Base-by-base conservation (phyloP, 345 rosid genomes). In the Camelina laxa region DNA sequence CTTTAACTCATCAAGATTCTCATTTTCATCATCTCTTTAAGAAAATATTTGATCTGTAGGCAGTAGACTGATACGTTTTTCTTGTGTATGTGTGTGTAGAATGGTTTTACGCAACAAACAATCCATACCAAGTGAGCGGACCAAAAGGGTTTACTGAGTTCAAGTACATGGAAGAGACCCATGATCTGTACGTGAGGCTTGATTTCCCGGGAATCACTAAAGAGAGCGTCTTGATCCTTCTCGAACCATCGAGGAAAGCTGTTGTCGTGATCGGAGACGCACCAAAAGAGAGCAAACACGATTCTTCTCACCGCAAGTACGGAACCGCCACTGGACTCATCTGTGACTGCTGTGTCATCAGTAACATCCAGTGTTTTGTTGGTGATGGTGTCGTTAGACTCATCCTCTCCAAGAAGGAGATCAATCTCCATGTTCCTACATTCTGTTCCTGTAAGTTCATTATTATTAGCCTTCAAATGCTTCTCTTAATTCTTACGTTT, bases 71-170 rank as follows among this genome's bases (percentile, higher is more conserved):
- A 50, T 19, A 17, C 21, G 3, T 17, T 16, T 47, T 11, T 48
- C 3, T 1, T 35, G 38, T 14, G n/a, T 42, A 7, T 42, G 48
- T 14, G 11, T 56, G 5, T 7, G 33, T 16, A 69, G 63, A 53
- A 13, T 63, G 39, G 35, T 69, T 7, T 16, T 69, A 69, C 22
- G 73, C 73, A 2, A 39, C 42, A 1, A 69, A 69, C 73, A 68
- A 68, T 17, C 73, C 59, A 4, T 68, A 53, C 21, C 63, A 55
- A n/a, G 6, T 41, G 73, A 69, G 13, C 24, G 73, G 73, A 35
- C 49, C 60, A 16, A 69, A 22, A 69, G 73, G 73, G 16, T 69
- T 69, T 24, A 54, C 39, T 1, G 73, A 53, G 62, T 69, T 69
- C 9, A 55, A 27, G 65, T 38, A 22, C 6, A 19, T 45, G 44